Base-by-base conservation (phyloP, 805 yeast species). In the Monosporozyma yasuniensis region DNA sequence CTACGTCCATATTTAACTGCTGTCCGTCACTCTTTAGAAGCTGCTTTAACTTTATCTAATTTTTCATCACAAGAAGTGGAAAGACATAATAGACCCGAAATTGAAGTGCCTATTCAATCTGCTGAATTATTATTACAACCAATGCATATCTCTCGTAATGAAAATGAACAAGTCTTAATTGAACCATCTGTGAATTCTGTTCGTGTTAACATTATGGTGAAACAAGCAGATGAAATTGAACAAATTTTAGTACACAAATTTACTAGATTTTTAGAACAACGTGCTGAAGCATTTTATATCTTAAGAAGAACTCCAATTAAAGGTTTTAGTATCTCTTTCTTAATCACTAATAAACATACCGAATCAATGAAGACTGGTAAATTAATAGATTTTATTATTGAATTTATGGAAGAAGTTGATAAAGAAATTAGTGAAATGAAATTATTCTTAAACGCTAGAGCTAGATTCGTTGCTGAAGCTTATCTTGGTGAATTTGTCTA, bases 351-450 rank as follows among this genome's bases (percentile, higher is more conserved):
- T 70, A 83, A 82, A 70, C 99, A 93, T 69, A 89, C 96, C 10
- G 96, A 91, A 68, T 84, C 84, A 56, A 88, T 93, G 96, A 78
- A 90, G 71, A 91, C 93, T 72, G 90, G 84, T 61, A 93, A 93
- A 70, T 77, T 93, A 60, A 96, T 93, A 42, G 99, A 93, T 68
- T 93, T 93, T 68, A 90, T 93, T 58, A 88, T 93, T 58, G 98
- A 93, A 72, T 93, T 93, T 68, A 90, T 93, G 98, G 98, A 93
- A 69, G 99, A 90, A 63, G 99, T 93, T 18, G 99, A 93, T 69
- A 91, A 89, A 72, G 99, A 93, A 69, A 93, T 93, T 63, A 87
- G 96, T 69, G 99, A 93, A 67, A 93, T 93, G 95, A 93, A 93
- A 71, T 77, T 93, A 67, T 93, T 91, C 68, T 78, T 93, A 66